Evolutionary conservation across 495 filamentous ascomycete species (phyloP).

Genomic region (Aspergillus olivimuriae): DNA sequence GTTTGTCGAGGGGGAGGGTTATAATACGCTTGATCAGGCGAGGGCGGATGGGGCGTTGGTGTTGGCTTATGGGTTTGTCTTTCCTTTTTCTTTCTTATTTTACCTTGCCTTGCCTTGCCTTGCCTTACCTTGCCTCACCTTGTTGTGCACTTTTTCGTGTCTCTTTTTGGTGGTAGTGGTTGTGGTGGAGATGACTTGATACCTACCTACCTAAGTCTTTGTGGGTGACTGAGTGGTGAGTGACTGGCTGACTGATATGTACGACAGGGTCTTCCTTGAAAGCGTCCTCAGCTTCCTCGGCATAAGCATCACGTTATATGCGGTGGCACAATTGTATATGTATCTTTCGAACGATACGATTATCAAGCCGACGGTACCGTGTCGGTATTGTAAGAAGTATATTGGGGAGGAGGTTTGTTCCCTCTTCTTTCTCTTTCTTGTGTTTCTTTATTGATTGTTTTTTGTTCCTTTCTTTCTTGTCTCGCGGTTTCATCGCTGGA

Average conservation of each 20-base stretch:
- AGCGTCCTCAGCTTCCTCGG: slow-evolving; percentile 59
- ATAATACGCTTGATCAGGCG: slow-evolving; percentile 64
- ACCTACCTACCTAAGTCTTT: too few species aligned
- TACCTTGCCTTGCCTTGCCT: too few species aligned
- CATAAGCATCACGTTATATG: slow-evolving; percentile 60
- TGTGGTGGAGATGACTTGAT: too few species aligned
- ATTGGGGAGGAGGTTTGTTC: slow-evolving; percentile 56
- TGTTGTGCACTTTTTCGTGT: too few species aligned
- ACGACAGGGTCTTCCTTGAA: slow-evolving; percentile 59
- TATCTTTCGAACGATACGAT: slow-evolving; percentile 55
- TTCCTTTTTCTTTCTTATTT: too few species aligned
- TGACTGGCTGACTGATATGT: too few species aligned
- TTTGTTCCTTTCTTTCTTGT: too few species aligned
- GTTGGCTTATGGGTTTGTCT: slow-evolving; percentile 64
- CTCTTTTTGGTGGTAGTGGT: too few species aligned
- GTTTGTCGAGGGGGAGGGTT: slow-evolving; percentile 39
- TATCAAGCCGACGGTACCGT: slow-evolving; percentile 64
- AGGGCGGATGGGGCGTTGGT: slow-evolving; percentile 65
- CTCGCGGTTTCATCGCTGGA: too few species aligned
- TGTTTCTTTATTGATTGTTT: too few species aligned
- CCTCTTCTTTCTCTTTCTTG: not conserved
- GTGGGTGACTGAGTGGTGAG: not conserved
- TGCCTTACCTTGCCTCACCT: too few species aligned
- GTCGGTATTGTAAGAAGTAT: slow-evolving; percentile 63
- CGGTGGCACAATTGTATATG: slow-evolving; percentile 59